These are phyloP conservation scores for Annulohypoxylon stygium DNA, from an alignment of 495 filamentous ascomycete species.

Conservation along the genomic window DNA sequence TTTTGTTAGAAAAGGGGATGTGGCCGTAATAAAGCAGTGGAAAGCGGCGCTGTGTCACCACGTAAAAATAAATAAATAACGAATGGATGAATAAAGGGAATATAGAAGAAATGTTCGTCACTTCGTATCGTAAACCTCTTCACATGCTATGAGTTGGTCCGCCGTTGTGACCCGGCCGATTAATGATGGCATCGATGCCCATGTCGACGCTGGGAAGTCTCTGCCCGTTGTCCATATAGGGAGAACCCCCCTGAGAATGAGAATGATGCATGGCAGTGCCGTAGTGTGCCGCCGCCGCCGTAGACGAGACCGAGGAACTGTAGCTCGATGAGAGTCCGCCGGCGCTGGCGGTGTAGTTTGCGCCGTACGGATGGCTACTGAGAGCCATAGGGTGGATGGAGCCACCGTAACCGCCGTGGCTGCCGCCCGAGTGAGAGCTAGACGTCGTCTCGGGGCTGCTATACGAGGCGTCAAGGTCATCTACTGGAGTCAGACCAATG, in stretches of 20 bases:
- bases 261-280: conserved; percentile 59
- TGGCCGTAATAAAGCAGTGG: conserved; percentile 10
- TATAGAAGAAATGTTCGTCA: background rate
- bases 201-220: conserved; percentile 68
- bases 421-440: conserved; percentile 50
- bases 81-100: conserved; percentile 12
- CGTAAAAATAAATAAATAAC: conserved; percentile 5
- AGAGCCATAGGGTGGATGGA: conserved; percentile 50
- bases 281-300: conserved; percentile 52
- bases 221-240: conserved; percentile 61
- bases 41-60: background rate
- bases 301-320: conserved; percentile 50
- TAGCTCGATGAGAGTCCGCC: conserved; percentile 51
- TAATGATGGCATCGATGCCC: conserved; percentile 69
- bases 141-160: conserved; percentile 40
- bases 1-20: conserved; percentile 6
- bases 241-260: conserved; percentile 58
- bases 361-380: conserved; percentile 42
- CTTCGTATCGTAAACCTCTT: conserved; percentile 10
- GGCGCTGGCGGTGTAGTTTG: conserved; percentile 46
- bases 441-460: conserved; percentile 63
- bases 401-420: conserved; percentile 46
- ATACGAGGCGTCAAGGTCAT: conserved; percentile 63
- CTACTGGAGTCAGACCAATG: conserved; percentile 64
- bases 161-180: conserved; percentile 55